Conservation (phyloP, 2,329 filamentous ascomycete species). For the Penicillium sp. region DNA sequence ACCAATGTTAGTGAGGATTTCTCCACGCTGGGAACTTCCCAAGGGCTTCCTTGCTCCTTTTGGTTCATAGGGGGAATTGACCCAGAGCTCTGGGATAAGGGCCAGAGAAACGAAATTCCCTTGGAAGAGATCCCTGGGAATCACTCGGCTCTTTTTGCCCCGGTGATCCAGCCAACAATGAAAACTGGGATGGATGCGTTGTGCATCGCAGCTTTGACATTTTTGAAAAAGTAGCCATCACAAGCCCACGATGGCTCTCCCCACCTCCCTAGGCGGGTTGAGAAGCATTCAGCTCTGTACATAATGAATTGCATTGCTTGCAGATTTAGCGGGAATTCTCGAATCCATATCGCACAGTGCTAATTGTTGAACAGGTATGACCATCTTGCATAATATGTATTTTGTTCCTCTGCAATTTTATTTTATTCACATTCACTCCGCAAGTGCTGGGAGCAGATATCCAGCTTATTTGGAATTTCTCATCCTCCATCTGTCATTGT, state of each 20-base stretch:
- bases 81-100: constrained; percentile 50
- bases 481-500: constrained; percentile 8
- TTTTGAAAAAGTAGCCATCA: constrained; percentile 22
- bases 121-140: constrained; percentile 55
- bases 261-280: neutral
- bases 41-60: constrained; percentile 52
- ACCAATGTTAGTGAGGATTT: constrained; percentile 57
- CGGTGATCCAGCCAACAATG: constrained; percentile 59
- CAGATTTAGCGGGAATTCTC: neutral
- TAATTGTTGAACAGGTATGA: neutral
- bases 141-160: constrained; percentile 59
- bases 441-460: neutral
- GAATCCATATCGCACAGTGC: neutral
- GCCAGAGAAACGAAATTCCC: constrained; percentile 43
- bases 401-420: neutral
- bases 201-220: constrained; percentile 50
- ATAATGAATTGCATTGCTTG: neutral
- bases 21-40: constrained; percentile 51
- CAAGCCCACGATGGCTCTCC: neutral
- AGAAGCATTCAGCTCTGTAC: neutral
- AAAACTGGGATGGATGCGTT: constrained; percentile 52
- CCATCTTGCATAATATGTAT: neutral
- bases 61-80: constrained; percentile 58
- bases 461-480: neutral
- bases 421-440: neutral